These are phyloP conservation scores for Coffea eugenioides DNA, from an alignment of 257 asterid genomes.

Conservation along the genomic window DNA sequence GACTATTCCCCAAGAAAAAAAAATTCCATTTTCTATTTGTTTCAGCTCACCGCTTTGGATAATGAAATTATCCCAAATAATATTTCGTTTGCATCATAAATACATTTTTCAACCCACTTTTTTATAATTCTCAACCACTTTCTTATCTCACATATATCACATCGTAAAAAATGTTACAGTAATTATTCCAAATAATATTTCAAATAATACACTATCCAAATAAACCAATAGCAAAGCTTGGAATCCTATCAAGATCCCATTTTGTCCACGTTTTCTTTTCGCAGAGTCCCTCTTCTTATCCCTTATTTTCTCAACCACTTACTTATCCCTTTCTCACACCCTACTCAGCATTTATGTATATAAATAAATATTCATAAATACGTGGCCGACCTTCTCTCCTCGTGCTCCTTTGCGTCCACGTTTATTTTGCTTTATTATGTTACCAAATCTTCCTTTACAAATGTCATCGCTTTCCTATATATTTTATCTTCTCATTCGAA, in stretches of 20 bases:
- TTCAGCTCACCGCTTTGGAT: too few relatives aligned
- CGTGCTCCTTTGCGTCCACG: conserved; percentile 2
- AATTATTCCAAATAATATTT: too few relatives aligned
- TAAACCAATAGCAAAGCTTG: neutral
- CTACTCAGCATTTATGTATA: neutral
- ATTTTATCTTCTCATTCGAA: neutral
- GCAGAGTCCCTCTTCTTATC: neutral
- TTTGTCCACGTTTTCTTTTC: neutral
- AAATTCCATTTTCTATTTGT: too few relatives aligned
- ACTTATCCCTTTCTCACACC: too few relatives aligned
- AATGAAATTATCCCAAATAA: too few relatives aligned
- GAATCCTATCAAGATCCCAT: neutral
- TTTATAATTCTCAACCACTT: too few relatives aligned
- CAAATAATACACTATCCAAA: too few relatives aligned
- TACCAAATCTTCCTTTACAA: neutral
- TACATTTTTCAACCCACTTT: too few relatives aligned
- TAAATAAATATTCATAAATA: neutral
- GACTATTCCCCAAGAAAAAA: too few relatives aligned
- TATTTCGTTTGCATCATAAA: too few relatives aligned
- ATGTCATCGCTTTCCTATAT: neutral
- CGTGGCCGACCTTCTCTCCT: conserved; percentile 20
- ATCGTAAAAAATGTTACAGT: too few relatives aligned
- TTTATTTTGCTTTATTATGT: neutral
- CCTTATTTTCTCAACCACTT: neutral
- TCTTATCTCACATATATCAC: too few relatives aligned